A percentile compares a stretch with the other conserved stretches of the same genome.
phyloP scores from a whole-genome alignment of 1,284 basidiomycete species.

The Melampsora occidentalis region DNA sequence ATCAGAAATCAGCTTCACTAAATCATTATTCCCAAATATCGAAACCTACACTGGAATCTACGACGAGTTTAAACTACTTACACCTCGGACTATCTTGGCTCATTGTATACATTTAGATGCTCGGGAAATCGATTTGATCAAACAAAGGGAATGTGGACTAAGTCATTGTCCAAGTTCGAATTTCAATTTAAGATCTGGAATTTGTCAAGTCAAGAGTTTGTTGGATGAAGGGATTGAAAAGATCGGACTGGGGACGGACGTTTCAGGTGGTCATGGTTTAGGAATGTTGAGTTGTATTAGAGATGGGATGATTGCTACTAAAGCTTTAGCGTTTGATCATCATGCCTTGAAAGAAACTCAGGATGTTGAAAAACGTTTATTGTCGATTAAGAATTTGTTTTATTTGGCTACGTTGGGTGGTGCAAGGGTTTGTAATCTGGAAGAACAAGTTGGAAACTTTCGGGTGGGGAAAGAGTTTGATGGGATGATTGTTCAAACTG shows the following conservation, averaged over 20 bases:
- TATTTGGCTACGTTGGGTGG: constrained; percentile 91
- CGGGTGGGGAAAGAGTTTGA: constrained; percentile 82
- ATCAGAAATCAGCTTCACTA: constrained; percentile 69
- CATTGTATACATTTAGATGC: constrained; percentile 78
- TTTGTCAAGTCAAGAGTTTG: constrained; percentile 72
- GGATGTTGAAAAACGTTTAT: constrained; percentile 56
- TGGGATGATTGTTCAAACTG: constrained; percentile 69
- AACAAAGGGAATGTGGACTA: constrained; percentile 67
- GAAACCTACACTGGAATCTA: constrained; percentile 63
- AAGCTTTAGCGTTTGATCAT: constrained; percentile 61
- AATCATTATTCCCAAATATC: constrained; percentile 62
- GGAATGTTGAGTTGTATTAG: constrained; percentile 81
- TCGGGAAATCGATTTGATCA: constrained; percentile 72
- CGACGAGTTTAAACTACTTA: constrained; percentile 72
- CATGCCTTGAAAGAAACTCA: constrained; percentile 21
- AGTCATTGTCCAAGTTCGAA: constrained; percentile 88
- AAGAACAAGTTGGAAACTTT: constrained; percentile 73
- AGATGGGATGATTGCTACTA: constrained; percentile 77
- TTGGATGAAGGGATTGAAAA: constrained; percentile 76
- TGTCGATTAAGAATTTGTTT: constrained; percentile 73
- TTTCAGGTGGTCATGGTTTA: constrained; percentile 79
- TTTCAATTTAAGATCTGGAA: constrained; percentile 80
- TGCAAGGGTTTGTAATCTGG: constrained; percentile 74
- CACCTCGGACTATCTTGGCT: constrained; percentile 77
- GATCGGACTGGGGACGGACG: constrained; percentile 86